phyloP scores from a whole-genome alignment of 2,329 filamentous ascomycete species.

The Epichloe glyceriae region DNA sequence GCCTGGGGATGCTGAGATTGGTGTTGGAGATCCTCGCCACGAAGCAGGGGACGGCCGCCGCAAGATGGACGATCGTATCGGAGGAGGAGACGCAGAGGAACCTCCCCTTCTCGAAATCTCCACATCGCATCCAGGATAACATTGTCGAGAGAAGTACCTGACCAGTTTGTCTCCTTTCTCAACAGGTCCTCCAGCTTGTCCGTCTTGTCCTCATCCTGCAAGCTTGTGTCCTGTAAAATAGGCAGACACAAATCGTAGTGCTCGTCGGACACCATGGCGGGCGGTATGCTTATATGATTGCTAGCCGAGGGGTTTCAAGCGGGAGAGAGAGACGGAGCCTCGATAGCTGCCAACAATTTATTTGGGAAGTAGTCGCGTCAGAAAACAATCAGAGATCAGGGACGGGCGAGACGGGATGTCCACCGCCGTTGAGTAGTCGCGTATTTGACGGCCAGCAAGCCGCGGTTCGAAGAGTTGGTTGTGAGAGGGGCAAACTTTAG shows the following conservation, averaged over 20 bases:
- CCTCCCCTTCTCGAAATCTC: conserved; percentile 63
- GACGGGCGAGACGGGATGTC: not conserved
- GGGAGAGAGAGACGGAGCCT: not conserved
- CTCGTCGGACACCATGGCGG: conserved; percentile 78
- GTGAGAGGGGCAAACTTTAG: not conserved
- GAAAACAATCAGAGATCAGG: not conserved
- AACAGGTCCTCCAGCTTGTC: conserved; percentile 82
- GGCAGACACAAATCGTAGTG: conserved; percentile 86
- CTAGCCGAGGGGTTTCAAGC: not conserved
- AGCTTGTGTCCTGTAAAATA: conserved; percentile 64
- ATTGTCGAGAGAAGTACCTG: conserved; percentile 72
- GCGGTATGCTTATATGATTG: not conserved
- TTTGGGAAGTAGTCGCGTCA: not conserved
- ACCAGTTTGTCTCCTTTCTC: conserved; percentile 62
- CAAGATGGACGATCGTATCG: conserved; percentile 78
- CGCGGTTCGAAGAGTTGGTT: not conserved
- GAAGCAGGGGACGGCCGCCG: conserved; percentile 85
- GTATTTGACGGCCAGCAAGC: not conserved
- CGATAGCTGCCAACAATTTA: not conserved
- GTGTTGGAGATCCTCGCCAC: conserved; percentile 77
- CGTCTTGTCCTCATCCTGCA: conserved; percentile 92
- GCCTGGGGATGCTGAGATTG: conserved; percentile 67
- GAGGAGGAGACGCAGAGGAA: conserved; percentile 60
- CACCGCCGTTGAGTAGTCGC: not conserved
- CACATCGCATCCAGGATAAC: conserved; percentile 82